Conservation (phyloP, 805 yeast species). For the Kregervanrija pseudodelftensis region DNA sequence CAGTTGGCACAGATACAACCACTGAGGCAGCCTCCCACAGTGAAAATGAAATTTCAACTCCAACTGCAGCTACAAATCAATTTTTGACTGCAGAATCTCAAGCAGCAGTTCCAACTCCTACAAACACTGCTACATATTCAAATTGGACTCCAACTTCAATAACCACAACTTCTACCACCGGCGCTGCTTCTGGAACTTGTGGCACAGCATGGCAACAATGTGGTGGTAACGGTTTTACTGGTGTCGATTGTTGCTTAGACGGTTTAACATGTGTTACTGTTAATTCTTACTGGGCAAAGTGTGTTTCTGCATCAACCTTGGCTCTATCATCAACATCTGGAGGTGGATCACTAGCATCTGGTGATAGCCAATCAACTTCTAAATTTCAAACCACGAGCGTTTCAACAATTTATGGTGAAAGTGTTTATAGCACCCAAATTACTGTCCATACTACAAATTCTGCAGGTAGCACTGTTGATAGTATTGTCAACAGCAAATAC, state of each 20-base stretch:
- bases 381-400: background rate
- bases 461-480: constrained; percentile 2
- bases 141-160: constrained; percentile 1
- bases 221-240: constrained; percentile 23
- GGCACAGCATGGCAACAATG: constrained; percentile 25
- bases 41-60: constrained; percentile 1
- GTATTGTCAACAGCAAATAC: constrained; percentile 10
- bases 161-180: background rate
- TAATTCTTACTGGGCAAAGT: constrained; percentile 25
- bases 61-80: constrained; percentile 1
- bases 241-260: constrained; percentile 22
- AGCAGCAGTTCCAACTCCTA: constrained; percentile 8
- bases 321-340: constrained; percentile 2
- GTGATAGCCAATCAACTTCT: background rate
- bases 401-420: constrained; percentile 3
- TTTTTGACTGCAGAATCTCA: background rate
- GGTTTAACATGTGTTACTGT: constrained; percentile 19
- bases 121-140: constrained; percentile 6
- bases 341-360: background rate
- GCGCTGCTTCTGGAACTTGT: constrained; percentile 12
- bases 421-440: background rate
- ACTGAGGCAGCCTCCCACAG: constrained; percentile 3
- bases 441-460: constrained; percentile 1
- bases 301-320: constrained; percentile 20
- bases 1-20: background rate